Evolutionary conservation across 768 basidiomycete genomes (phyloP).

Genomic region (Panaeolus papilionaceus): DNA sequence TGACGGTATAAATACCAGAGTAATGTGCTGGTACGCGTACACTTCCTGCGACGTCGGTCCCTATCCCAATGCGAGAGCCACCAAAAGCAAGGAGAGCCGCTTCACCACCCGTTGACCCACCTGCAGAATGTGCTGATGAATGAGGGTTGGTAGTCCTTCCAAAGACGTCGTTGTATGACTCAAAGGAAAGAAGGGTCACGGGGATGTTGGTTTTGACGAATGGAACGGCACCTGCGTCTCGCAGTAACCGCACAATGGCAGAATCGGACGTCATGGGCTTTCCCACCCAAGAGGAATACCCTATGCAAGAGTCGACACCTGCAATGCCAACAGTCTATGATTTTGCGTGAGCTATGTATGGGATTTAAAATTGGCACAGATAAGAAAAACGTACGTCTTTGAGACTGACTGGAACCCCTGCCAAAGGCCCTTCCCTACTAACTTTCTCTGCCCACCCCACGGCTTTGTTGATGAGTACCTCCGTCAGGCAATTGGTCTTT

Average conservation of each 20-base stretch:
- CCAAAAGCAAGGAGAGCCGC: constrained; percentile 66
- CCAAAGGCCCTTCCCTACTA: constrained; percentile 48
- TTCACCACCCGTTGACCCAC: constrained; percentile 77
- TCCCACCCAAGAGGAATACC: constrained; percentile 58
- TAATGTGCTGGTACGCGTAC: constrained; percentile 71
- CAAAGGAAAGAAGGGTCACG: constrained; percentile 63
- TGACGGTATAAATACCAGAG: constrained; percentile 67
- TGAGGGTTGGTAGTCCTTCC: constrained; percentile 68
- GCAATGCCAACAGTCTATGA: constrained; percentile 53
- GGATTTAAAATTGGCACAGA: constrained; percentile 1
- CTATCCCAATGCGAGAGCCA: constrained; percentile 66
- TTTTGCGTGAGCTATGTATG: constrained; percentile 19
- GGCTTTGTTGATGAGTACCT: constrained; percentile 56
- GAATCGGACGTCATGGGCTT: constrained; percentile 54
- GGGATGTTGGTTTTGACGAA: constrained; percentile 75
- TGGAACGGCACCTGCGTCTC: constrained; percentile 67
- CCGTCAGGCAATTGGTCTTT: constrained; percentile 66
- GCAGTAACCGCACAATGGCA: constrained; percentile 56
- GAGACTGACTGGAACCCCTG: constrained; percentile 65
- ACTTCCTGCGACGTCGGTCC: constrained; percentile 74
- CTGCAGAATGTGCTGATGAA: constrained; percentile 57
- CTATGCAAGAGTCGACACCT: constrained; percentile 64
- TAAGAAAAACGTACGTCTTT: constrained; percentile 49
- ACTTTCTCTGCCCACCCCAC: constrained; percentile 41
- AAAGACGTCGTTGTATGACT: constrained; percentile 62